Evolutionary conservation across 1,139 yeast species (phyloP).

Genomic region (Blastobotrys buckinghamii): DNA sequence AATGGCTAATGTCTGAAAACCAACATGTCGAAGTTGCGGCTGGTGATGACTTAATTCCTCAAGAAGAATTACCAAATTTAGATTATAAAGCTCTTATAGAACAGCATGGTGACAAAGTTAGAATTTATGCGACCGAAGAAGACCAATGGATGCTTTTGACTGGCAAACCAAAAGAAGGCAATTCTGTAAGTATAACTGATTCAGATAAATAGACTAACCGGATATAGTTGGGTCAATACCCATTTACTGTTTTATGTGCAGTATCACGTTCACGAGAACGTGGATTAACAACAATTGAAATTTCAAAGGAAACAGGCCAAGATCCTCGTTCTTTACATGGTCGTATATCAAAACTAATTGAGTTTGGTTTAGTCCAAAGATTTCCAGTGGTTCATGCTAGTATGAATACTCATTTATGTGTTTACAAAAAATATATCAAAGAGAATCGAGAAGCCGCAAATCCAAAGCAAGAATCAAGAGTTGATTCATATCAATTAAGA

Average conservation of each 20-base stretch:
- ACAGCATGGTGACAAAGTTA: conserved; percentile 21
- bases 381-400: conserved; percentile 32
- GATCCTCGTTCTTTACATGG: conserved; percentile 38
- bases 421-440: conserved; percentile 27
- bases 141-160: conserved; percentile 35
- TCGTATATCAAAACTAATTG: conserved; percentile 30
- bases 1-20: conserved; percentile 26
- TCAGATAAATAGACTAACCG: background rate
- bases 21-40: conserved; percentile 23
- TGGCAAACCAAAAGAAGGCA: conserved; percentile 30
- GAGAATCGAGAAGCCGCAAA: conserved; percentile 16
- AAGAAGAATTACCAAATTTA: conserved; percentile 11
- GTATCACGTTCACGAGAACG: conserved; percentile 32
- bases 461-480: conserved; percentile 18
- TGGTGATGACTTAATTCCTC: conserved; percentile 14
- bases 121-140: conserved; percentile 32
- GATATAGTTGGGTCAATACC: conserved; percentile 28
- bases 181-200: conserved; percentile 16
- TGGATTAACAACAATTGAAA: conserved; percentile 35
- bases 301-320: conserved; percentile 34
- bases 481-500: conserved; percentile 38
- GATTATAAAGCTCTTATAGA: conserved; percentile 17
- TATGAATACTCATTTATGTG: conserved; percentile 30
- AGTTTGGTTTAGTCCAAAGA: conserved; percentile 31
- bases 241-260: conserved; percentile 35